These are phyloP conservation scores for Sicyos edulis DNA, from an alignment of 306 rosid species.

Conservation along the genomic window DNA sequence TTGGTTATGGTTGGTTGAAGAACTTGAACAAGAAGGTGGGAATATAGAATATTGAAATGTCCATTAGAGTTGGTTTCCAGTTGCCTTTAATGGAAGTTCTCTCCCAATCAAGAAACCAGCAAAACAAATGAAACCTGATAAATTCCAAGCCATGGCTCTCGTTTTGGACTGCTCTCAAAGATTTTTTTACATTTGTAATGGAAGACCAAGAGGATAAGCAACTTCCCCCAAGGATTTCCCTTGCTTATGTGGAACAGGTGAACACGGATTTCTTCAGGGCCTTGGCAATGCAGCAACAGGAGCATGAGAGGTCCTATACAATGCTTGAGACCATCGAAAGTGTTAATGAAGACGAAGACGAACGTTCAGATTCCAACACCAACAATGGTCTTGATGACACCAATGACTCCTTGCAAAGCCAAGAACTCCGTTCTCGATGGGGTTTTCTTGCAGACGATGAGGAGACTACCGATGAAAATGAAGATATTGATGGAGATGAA, in stretches of 20 bases:
- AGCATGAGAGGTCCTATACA: slow-evolving; percentile 41
- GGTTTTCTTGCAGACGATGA: slow-evolving; percentile 42
- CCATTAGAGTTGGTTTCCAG: slow-evolving; percentile 33
- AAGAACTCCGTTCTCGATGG: slow-evolving; percentile 30
- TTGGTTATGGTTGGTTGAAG: slow-evolving; percentile 3
- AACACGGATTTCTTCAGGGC: slow-evolving; percentile 48
- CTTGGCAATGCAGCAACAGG: slow-evolving; percentile 56
- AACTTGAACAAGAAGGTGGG: slow-evolving; percentile 25
- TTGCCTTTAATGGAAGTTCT: slow-evolving; percentile 55
- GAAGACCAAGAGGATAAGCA: slow-evolving; percentile 54
- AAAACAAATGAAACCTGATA: slow-evolving; percentile 28
- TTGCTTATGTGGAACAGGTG: slow-evolving; percentile 46
- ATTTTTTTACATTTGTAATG: slow-evolving; percentile 32
- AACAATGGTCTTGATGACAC: slow-evolving; percentile 15
- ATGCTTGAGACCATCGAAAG: slow-evolving; percentile 48
- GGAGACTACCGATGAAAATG: slow-evolving; percentile 29
- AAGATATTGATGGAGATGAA: slow-evolving; percentile 16
- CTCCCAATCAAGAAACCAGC: slow-evolving; percentile 34
- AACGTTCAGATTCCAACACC: slow-evolving; percentile 24
- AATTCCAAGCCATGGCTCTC: slow-evolving; percentile 17
- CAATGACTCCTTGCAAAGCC: slow-evolving; percentile 29
- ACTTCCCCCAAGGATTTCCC: slow-evolving; percentile 40
- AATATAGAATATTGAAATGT: slow-evolving; percentile 49
- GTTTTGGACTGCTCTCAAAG: slow-evolving; percentile 15
- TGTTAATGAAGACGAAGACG: slow-evolving; percentile 33